Evolutionary conservation across 2,329 filamentous ascomycete genomes (phyloP).

Genomic region (Tolypocladium ophioglossoides): DNA sequence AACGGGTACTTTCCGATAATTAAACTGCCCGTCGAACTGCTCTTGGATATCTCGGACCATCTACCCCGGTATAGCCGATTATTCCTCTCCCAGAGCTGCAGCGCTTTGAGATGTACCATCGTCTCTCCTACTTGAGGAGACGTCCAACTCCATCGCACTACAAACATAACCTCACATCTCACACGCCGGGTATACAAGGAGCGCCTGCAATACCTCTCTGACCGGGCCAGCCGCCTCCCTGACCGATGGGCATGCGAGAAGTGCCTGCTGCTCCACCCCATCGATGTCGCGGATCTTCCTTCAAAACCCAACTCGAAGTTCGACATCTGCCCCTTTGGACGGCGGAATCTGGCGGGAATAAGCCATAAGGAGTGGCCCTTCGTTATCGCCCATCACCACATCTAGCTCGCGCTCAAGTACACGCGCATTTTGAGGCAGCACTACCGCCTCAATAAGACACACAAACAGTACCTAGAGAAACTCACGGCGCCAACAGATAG

Average conservation of each 20-base stretch:
- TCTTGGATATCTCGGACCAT: background rate
- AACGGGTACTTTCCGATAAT: background rate
- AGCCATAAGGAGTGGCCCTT: background rate
- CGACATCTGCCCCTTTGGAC: background rate
- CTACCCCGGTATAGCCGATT: background rate
- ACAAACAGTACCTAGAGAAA: background rate
- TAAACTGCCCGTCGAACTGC: background rate
- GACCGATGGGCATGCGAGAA: background rate
- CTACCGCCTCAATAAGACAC: background rate
- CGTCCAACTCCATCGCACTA: background rate
- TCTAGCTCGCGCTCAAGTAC: background rate
- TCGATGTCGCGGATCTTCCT: background rate
- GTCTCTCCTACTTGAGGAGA: too few relatives aligned
- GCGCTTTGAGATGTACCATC: background rate
- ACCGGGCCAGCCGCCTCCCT: background rate
- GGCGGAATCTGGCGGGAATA: too few relatives aligned
- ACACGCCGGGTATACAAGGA: background rate
- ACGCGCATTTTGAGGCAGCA: background rate
- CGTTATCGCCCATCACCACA: background rate
- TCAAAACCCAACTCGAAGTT: background rate
- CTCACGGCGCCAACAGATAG: background rate
- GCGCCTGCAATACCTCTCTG: background rate
- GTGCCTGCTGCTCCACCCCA: background rate
- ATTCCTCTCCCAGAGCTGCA: background rate
- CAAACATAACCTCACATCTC: too few relatives aligned